Evolutionary conservation across 441 rosid species (phyloP).

Genomic region (Pelargonium fulgidum): DNA sequence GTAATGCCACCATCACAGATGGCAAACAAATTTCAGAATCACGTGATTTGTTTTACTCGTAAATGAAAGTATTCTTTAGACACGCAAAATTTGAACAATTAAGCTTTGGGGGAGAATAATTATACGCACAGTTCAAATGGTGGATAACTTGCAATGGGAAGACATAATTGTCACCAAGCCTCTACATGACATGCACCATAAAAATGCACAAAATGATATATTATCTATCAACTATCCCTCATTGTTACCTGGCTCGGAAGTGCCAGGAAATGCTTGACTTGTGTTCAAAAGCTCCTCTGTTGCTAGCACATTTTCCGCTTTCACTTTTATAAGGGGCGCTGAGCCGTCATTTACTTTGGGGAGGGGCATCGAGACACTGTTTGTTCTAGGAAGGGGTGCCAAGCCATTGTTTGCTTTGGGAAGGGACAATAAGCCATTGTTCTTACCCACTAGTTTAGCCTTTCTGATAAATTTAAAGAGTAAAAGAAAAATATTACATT

Average conservation of each 20-base stretch:
- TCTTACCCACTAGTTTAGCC: constrained; percentile 52
- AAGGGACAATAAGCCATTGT: constrained; percentile 24
- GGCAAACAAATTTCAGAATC: neutral
- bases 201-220: neutral
- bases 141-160: neutral
- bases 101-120: neutral
- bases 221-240: neutral
- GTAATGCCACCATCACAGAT: too few species aligned
- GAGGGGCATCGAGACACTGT: constrained; percentile 24
- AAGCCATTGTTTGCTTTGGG: constrained; percentile 17
- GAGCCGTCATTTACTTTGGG: constrained; percentile 16
- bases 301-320: constrained; percentile 5
- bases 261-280: constrained; percentile 25
- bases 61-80: neutral
- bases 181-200: neutral
- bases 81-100: neutral
- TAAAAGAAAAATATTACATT: constrained; percentile 6
- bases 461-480: constrained; percentile 36
- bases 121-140: neutral
- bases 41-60: neutral
- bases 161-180: neutral
- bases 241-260: constrained; percentile 39
- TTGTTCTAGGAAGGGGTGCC: constrained; percentile 17
- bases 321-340: neutral
- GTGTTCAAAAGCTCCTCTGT: constrained; percentile 32